phyloP scores from a whole-genome alignment of 805 yeast genomes.

The Komagataella kurtzmanii region DNA sequence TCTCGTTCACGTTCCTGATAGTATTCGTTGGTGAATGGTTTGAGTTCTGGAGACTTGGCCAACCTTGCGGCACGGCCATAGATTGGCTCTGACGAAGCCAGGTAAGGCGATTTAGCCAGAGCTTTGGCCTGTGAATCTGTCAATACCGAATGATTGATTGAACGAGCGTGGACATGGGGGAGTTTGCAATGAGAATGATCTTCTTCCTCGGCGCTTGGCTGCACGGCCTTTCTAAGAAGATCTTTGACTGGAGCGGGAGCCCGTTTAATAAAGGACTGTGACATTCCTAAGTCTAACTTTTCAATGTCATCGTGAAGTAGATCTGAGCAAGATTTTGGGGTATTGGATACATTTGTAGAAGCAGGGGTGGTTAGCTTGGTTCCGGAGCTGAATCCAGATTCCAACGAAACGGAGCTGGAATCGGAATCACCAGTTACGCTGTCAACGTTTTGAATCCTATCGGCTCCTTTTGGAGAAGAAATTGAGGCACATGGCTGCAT shows the following conservation, averaged over 20 bases:
- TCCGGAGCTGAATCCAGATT: neutral
- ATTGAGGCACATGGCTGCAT: constrained; percentile 41
- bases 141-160: constrained; percentile 18
- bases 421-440: neutral
- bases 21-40: constrained; percentile 1
- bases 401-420: neutral
- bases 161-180: constrained; percentile 18
- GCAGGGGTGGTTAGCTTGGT: neutral
- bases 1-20: neutral
- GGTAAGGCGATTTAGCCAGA: constrained; percentile 38
- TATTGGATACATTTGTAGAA: neutral
- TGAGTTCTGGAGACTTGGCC: constrained; percentile 18
- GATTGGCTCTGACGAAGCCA: constrained; percentile 49
- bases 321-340: neutral
- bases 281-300: constrained; percentile 22
- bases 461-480: constrained; percentile 5
- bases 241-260: constrained; percentile 26
- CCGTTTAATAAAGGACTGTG: constrained; percentile 23
- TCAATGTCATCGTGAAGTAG: constrained; percentile 8
- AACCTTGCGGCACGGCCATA: constrained; percentile 29
- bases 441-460: constrained; percentile 1
- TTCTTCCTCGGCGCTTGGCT: constrained; percentile 4
- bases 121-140: constrained; percentile 38
- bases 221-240: constrained; percentile 11
- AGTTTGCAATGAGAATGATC: constrained; percentile 20